Percentiles rank a stretch among this genome's conserved stretches.
phyloP scores from a whole-genome alignment of 2,329 filamentous ascomycete genomes.

The Alternaria brassicae region DNA sequence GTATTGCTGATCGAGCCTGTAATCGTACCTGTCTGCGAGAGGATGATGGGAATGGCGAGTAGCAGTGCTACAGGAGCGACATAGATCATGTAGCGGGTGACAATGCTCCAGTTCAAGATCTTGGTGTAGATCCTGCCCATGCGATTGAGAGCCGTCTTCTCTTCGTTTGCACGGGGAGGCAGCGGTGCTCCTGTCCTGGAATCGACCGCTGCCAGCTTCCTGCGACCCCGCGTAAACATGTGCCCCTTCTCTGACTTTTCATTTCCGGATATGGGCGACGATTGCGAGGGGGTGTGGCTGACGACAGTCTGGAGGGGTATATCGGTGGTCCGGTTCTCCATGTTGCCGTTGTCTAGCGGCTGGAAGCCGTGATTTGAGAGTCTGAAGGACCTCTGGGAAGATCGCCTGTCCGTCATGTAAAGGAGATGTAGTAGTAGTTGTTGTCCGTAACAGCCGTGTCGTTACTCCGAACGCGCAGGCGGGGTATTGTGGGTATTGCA shows the following conservation, averaged over 20 bases:
- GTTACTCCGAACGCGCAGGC: slow-evolving; percentile 19
- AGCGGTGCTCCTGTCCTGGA: slow-evolving; percentile 40
- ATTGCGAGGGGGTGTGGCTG: slow-evolving; percentile 54
- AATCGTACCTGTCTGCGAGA: slow-evolving; percentile 59
- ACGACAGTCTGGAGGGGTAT: slow-evolving; percentile 67
- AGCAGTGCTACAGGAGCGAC: slow-evolving; percentile 64
- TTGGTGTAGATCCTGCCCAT: slow-evolving; percentile 68
- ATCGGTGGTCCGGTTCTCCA: slow-evolving; percentile 61
- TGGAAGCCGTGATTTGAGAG: slow-evolving; percentile 48
- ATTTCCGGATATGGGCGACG: slow-evolving; percentile 31
- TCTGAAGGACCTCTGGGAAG: slow-evolving; percentile 46
- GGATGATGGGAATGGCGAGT: slow-evolving; percentile 69
- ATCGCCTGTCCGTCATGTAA: slow-evolving; percentile 32
- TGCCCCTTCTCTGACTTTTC: slow-evolving; percentile 49
- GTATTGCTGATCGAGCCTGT: slow-evolving; percentile 61
- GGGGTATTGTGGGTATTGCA: slow-evolving; percentile 5
- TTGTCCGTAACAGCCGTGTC: slow-evolving; percentile 20
- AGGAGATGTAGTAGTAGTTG: slow-evolving; percentile 11
- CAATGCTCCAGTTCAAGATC: slow-evolving; percentile 67
- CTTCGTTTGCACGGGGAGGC: slow-evolving; percentile 53
- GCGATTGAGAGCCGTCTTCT: slow-evolving; percentile 61
- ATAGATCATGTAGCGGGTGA: slow-evolving; percentile 70
- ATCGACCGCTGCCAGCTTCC: slow-evolving; percentile 39
- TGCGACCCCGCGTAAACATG: slow-evolving; percentile 48
- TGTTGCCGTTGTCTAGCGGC: slow-evolving; percentile 47